Percentiles rank a stretch among this genome's conserved stretches.
Evolutionary conservation across 2,329 filamentous ascomycete genomes (phyloP).

Genomic region (Acephala macrosclerotiorum): DNA sequence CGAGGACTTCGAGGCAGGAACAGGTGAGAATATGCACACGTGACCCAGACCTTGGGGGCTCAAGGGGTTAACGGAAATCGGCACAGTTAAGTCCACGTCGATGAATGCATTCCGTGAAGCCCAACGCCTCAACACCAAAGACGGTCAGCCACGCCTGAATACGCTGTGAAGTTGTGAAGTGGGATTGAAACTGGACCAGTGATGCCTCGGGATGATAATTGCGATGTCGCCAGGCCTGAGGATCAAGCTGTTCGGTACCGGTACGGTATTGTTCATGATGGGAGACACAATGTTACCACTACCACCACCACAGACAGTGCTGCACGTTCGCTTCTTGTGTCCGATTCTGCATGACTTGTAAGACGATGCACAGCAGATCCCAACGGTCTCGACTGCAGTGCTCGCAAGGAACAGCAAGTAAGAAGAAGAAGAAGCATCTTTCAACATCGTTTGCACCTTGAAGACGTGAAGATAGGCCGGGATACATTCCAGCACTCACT

Average conservation of each 20-base stretch:
- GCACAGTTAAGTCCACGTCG: conserved; percentile 6
- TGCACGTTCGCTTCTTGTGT: background rate
- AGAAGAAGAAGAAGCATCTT: background rate
- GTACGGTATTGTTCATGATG: too few species aligned
- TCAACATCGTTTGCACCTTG: background rate
- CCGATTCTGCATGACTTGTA: background rate
- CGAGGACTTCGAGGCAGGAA: background rate
- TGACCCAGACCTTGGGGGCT: background rate
- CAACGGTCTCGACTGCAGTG: background rate
- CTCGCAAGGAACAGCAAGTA: background rate
- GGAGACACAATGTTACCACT: too few species aligned
- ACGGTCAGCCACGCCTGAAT: background rate
- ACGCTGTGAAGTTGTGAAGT: background rate
- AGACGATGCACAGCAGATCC: background rate
- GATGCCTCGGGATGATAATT: background rate
- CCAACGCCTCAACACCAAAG: background rate
- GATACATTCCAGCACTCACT: background rate
- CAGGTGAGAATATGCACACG: background rate
- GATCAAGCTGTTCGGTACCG: too few species aligned
- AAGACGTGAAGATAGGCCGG: too few species aligned
- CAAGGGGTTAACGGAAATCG: conserved; percentile 2
- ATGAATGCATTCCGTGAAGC: background rate
- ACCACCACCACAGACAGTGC: too few species aligned
- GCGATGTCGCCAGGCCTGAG: background rate
- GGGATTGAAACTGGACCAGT: background rate